Percentiles rank a stretch among this genome's conserved stretches.
phyloP scores from a whole-genome alignment of 148 eudicot genomes.

The Dianthus caryophyllus region DNA sequence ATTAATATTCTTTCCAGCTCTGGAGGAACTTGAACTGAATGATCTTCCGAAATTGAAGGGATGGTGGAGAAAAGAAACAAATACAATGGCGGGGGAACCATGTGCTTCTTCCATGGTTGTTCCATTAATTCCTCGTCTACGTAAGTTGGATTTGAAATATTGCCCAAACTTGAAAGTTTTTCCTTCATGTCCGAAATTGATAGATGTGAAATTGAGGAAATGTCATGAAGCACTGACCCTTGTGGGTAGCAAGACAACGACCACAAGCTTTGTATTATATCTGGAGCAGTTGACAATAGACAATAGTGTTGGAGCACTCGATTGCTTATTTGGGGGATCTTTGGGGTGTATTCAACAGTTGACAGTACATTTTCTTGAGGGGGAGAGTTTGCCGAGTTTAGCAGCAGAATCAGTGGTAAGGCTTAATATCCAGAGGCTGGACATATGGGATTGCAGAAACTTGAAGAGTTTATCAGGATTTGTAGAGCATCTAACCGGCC shows the following conservation, averaged over 20 bases:
- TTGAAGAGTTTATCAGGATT: not conserved
- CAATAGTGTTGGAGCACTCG: not conserved
- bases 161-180: not conserved
- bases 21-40: conserved; percentile 5
- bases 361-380: not conserved
- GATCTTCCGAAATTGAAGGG: conserved; percentile 10
- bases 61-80: conserved; percentile 10
- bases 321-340: conserved; percentile 4
- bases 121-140: conserved; percentile 8
- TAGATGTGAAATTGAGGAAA: not conserved
- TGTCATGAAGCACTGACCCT: not conserved
- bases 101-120: not conserved
- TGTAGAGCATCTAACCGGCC: not conserved
- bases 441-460: not conserved
- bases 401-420: not conserved
- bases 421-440: not conserved
- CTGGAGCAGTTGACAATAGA: not conserved
- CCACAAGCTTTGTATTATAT: not conserved
- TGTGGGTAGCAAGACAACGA: not conserved
- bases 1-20: conserved; percentile 10
- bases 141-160: not conserved
- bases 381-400: conserved; percentile 5
- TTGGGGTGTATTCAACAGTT: not conserved
- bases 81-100: too few species aligned
- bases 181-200: conserved; percentile 9